Evolutionary conservation across 768 basidiomycete genomes (phyloP), one percentile per base, ranked within the genome.

Genomic region (Boletus tomentosulus): DNA sequence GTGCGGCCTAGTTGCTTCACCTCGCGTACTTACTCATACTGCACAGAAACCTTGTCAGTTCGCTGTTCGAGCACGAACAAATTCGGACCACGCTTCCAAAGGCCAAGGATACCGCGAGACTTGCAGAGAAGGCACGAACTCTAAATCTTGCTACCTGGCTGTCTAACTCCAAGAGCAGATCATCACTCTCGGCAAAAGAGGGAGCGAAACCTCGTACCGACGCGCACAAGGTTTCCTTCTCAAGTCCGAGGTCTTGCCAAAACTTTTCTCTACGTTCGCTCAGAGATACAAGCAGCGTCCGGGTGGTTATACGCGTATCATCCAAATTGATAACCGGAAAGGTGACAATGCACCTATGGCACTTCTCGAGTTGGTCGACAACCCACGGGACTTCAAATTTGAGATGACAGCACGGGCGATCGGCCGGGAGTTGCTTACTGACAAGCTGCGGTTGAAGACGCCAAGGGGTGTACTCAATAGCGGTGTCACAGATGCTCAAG

Each of bases 61-160:
- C 93, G 5, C 79, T 98, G 33, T 81, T 99, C 53, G 85, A 98
- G 66, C 93, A 98, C 72, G 92, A 97, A 65, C 89, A 92, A 66
- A 92, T 99, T 67, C 87, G 89, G 70, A 98, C 97, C 6, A 99
- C 97, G 0, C 73, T 98, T 15, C 87, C 96, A 31, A 98, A 98
- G 71, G 97, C 97, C 3, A 87, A 89, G 67, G 94, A 97, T 62
- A 76, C 94, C 5, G 92, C 92, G 13, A 80, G 92, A 60, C 74
- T 98, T 49, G 95, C 94, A 15, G 96, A 99, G 66, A 95, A 96
- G 85, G 94, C 87, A 54, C 22, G 62, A 16, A 27, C 16, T 33
- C 13, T 6, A 13, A 27, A 9, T 25, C 19, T 6, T 30, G 38
- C 35, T 50, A 35, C 35, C 33, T 37, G 24, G 46, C 55, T 42